Base-by-base conservation (phyloP, 495 filamentous ascomycete species). In the Xylaria grammica region DNA sequence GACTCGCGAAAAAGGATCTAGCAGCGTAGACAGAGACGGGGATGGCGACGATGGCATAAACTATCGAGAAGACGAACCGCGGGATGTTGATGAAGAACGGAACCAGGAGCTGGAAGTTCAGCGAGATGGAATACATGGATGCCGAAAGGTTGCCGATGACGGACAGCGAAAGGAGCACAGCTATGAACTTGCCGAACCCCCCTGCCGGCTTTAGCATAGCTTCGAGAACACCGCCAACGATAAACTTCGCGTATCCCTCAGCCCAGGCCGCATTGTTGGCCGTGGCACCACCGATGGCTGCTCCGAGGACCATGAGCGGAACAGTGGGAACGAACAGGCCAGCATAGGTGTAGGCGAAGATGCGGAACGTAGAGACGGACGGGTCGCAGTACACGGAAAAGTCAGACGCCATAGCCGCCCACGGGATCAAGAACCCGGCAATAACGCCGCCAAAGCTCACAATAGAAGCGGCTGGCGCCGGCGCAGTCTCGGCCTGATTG, bases 101-200 rank as follows among this genome's bases (percentile, higher is more conserved):
- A 8, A 82, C 67, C 52, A 86, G 69, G 69, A 84, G 75, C 71
- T 85, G 82, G 60, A 85, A 77, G 65, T 80, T 82, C 1, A 86
- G 72, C 0, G 81, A 78, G 54, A 85, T 74, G 26, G 75, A 79
- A 65, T 80, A 81, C 66, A 78, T 75, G 55, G 73, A 74, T n/a
- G 72, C 68, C 53, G 80, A 72, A 29, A 83, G 76, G 68, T 83
- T 84, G 13, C 81, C 82, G 30, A 83, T 72, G 15, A 83, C 75
- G 32, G 77, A 82, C 36, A 86, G 73, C 6, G 78, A 79, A 4
- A 85, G 74, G 24, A 86, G 62, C 8, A 86, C 79, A 26, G 80
- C 68, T 17, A 84, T 71, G 65, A 85, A 83, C 63, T 79, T 77
- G 13, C 83, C 84, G 64, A 86, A 86, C 9, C 80, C 79, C 8